phyloP scores from a whole-genome alignment of 495 filamentous ascomycete genomes.

The Glutinoglossum americanum region DNA sequence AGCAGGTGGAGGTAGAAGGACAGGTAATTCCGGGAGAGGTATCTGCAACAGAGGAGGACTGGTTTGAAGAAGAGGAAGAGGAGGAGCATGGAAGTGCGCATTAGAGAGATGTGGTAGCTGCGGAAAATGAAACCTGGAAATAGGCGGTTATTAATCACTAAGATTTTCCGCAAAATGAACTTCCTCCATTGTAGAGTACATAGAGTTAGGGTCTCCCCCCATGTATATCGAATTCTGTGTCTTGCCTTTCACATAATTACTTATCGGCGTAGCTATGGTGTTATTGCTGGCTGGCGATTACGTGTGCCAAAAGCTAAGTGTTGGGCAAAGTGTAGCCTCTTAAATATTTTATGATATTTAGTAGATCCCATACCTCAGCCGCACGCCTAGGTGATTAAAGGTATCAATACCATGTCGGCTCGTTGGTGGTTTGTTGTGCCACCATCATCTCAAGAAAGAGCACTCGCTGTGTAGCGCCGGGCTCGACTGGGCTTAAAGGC shows the following conservation, averaged over 20 bases:
- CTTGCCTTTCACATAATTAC: neutral
- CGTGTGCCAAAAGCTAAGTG: too few relatives aligned
- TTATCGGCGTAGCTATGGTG: too few relatives aligned
- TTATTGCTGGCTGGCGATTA: too few relatives aligned
- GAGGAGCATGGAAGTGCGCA: constrained; percentile 14
- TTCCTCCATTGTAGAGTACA: neutral
- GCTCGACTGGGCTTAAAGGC: too few relatives aligned
- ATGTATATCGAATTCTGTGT: neutral
- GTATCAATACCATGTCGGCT: too few relatives aligned
- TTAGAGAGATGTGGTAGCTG: neutral
- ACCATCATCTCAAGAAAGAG: too few relatives aligned
- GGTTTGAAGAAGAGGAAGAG: constrained; percentile 44
- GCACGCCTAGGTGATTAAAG: too few relatives aligned
- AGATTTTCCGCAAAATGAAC: neutral
- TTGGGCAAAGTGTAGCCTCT: too few relatives aligned
- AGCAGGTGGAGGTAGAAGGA: constrained; percentile 88
- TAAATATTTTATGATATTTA: too few relatives aligned
- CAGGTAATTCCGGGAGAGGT: constrained; percentile 36
- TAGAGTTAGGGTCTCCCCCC: neutral
- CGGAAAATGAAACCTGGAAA: neutral
- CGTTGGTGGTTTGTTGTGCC: too few relatives aligned
- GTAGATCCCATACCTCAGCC: too few relatives aligned
- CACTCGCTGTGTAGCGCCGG: too few relatives aligned
- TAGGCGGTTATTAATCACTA: neutral
- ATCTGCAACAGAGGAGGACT: constrained; percentile 39